Base-by-base conservation (phyloP, 208 protist genomes). In the Phytomonas francai region DNA sequence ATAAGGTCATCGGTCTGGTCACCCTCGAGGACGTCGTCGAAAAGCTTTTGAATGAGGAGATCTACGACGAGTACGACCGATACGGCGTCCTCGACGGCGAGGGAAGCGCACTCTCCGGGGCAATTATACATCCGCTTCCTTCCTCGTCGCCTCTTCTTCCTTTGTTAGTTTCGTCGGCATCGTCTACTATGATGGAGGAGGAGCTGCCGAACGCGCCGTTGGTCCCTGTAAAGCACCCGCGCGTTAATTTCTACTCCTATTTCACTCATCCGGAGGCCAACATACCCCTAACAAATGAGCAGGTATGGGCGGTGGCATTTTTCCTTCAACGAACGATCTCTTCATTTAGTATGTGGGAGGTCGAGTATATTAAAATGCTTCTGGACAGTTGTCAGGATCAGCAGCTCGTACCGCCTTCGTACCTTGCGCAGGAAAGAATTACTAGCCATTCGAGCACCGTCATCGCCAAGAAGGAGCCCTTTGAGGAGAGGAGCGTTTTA, bases 171-270 rank as follows among this genome's bases (percentile, higher is more conserved):
- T 42, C 65, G 11, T 57, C 57, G 4, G 54, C 30, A 11, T 36
- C 56, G 19, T 36, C 64, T 33, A 59, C 16, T 61, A 22, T 12
- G 27, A 29, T 27, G 31, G 64, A 72, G 39, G 64, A 49, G 19
- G 45, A 77, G 14, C 14, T 51, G 12, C 31, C 77, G 12, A 63
- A 69, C 29, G 27, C 86, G 34, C 81, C 79, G 6, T 51, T 33
- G 3, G 81, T 91, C 72, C 90, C 90, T 0, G 63, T 65, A 57
- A 85, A 80, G 63, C 67, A 71, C 30, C 87, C 87, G 56, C 72
- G 90, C 3, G 90, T 84, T 19, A 95, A 92, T 73, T 95, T 95
- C 77, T 95, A 87, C 74, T 95, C 90, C n/a, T 95, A 88, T 68
- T 84, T 87, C 61, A 86, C 83, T 6, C 85, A 91, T 62, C 75